Conservation (phyloP, 2,329 filamentous ascomycete genomes). For the Curvularia verruculosa region DNA sequence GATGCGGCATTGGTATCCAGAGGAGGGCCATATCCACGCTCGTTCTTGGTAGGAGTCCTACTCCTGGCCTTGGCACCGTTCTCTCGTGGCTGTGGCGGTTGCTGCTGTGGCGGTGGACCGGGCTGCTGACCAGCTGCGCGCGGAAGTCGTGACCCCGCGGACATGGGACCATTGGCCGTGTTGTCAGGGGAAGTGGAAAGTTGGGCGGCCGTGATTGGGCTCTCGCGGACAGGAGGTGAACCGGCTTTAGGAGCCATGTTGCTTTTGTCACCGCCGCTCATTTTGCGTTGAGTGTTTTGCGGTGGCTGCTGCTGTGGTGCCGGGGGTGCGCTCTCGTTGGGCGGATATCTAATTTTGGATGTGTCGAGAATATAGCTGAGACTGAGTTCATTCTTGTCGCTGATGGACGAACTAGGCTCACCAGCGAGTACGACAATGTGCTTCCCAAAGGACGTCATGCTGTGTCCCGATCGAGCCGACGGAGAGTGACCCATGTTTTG, state of each 20-base stretch:
- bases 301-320: conserved; percentile 25
- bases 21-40: conserved; percentile 54
- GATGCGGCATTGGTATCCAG: conserved; percentile 50
- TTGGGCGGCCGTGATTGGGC: conserved; percentile 44
- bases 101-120: conserved; percentile 69
- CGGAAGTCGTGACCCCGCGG: conserved; percentile 63
- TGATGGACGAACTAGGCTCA: conserved; percentile 86
- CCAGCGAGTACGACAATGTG: conserved; percentile 91
- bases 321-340: conserved; percentile 64
- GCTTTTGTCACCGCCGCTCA: conserved; percentile 56
- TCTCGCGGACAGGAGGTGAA: conserved; percentile 52
- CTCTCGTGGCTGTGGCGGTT: conserved; percentile 63
- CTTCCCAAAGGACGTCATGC: conserved; percentile 95
- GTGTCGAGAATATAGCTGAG: conserved; percentile 93
- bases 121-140: conserved; percentile 64
- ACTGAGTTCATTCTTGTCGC: conserved; percentile 81
- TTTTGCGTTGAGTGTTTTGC: conserved; percentile 50
- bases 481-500: conserved; percentile 99
- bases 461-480: conserved; percentile 91
- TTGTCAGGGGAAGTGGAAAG: conserved; percentile 46
- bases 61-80: conserved; percentile 51
- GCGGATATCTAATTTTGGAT: conserved; percentile 91
- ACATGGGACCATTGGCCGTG: conserved; percentile 34
- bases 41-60: conserved; percentile 59
- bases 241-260: conserved; percentile 46